Evolutionary conservation across 108 stramenopile genomes (phyloP), one percentile per base, ranked within the genome.

Genomic region (Stephanodiscus minutulus): DNA sequence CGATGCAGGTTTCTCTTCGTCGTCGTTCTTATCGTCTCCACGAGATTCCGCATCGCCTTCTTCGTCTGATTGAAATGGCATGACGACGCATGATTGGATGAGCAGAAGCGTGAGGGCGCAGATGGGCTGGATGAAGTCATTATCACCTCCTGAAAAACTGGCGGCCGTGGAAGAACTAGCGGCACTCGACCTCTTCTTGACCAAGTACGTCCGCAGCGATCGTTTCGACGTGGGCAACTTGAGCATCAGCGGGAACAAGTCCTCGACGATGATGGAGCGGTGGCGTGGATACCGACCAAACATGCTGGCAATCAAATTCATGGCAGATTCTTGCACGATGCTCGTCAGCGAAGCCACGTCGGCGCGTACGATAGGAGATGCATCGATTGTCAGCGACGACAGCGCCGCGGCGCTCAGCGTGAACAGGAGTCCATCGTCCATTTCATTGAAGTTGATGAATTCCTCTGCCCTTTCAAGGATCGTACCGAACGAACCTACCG

Each of bases 181-280:
- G 22, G 36, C 5, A 35, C 62, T 48, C 15, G 47, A 12, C 39
- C 82, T 61, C 72, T 82, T 69, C 62, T 72, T 81, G 39, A 96
- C 75, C 20, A 82, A 68, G 79, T 78, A 96, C 27, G 91, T 90
- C 36, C 95, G 80, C 61, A 95, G 70, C 35, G 85, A 77, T 65
- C 83, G 74, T 80, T 93, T 96, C 10, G 83, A 86, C 1, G 88
- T 81, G 13, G 97, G 96, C 43, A 97, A 64, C 74, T 92, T 91
- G 41, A 92, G 82, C 84, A 96, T 79, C 66, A 96, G 35, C 0
- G 95, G 93, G 59, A 96, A 96, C 18, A 97, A 56, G 74, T 97
- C 97, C 82, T 96, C 96, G 44, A 96, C 36, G 52, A 97, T 92
- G 46, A 92, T 85, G 31, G 86, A 68, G 20, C 97, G 92, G 66